A percentile compares a stretch with the other conserved stretches of the same genome.
These are phyloP conservation scores for Beauveria caledonica DNA, from an alignment of 2,329 filamentous ascomycete species.

Conservation along the genomic window DNA sequence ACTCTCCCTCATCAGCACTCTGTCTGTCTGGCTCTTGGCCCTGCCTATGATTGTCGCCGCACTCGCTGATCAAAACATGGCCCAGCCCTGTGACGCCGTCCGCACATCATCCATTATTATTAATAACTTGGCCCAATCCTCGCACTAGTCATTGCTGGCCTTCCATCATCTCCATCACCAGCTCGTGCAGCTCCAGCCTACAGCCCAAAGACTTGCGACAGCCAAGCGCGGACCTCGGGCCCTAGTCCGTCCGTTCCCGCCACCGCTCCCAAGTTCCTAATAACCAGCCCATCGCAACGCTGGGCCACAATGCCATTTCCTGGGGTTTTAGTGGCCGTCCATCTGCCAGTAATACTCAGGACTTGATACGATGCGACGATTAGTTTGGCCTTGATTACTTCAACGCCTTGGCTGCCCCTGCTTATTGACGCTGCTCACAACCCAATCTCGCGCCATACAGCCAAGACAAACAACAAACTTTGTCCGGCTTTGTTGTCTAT, in stretches of 20 bases:
- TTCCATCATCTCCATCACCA: too few species aligned
- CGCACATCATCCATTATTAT: not conserved
- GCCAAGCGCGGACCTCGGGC: not conserved
- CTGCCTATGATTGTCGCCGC: not conserved
- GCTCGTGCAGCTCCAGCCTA: too few species aligned
- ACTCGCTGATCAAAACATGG: not conserved
- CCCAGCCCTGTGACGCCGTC: not conserved
- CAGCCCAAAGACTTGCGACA: too few species aligned
- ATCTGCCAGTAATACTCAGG: not conserved
- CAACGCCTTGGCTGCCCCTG: not conserved
- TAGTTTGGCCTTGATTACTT: not conserved
- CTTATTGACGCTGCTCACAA: not conserved
- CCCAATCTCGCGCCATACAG: not conserved
- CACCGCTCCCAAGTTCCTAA: not conserved
- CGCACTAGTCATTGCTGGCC: not conserved
- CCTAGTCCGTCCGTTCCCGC: not conserved
- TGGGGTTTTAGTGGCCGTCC: constrained; percentile 23
- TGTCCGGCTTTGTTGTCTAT: not conserved
- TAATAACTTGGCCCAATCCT: not conserved
- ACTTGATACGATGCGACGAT: too few species aligned
- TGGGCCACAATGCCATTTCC: constrained; percentile 22
- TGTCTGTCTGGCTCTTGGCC: too few species aligned
- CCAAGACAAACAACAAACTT: not conserved
- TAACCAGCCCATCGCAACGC: not conserved
- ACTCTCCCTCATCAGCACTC: too few species aligned